Base-by-base conservation (phyloP, 305 asterid species). In the Fraxinus xanthoxyloides region DNA sequence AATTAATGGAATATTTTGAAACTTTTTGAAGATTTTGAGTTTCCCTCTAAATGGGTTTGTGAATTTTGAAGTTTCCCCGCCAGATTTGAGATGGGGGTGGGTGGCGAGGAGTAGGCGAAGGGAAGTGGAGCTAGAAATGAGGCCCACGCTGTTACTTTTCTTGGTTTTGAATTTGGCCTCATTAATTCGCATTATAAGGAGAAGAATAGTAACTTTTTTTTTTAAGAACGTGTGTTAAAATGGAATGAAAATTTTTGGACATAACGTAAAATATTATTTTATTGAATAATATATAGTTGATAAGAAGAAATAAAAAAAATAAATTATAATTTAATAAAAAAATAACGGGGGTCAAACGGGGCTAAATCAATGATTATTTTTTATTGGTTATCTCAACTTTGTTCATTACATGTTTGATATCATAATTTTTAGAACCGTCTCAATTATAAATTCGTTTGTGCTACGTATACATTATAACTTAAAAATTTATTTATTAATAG, bases 21-120 rank as follows among this genome's bases (percentile, higher is more conserved):
- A 30, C 1, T 6, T 24, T n/a, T 36, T 3, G 76, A 79, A 78
- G 48, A 88, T 77, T 72, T 81, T 59, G 67, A 77, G 76, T 87
- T 89, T 80, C 91, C 90, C 89, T 85, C 89, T 82, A 77, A 76
- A 79, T 13, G 72, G 31, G 77, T 78, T 74, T 48, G 81, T 67
- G 24, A 78, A 3, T 59, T 87, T 90, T 81, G 85, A 86, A 91
- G 85, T 43, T 72, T 85, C 89, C 93, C 93, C 95, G 92, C 94
- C 90, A 82, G 83, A 78, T 43, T 76, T 65, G 79, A 75, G 31
- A 74, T 24, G 69, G 69, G 43, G 43, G 0, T 54, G 21, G 81
- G 81, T 82, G 90, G 92, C 86, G 92, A 88, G 89, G 76, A 70
- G 38, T 35, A n/a, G 40, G 85, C 75, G 31, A 30, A 31, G 84